Base-by-base conservation (phyloP, 129 eudicot genomes). In the Kitagawia praeruptora region DNA sequence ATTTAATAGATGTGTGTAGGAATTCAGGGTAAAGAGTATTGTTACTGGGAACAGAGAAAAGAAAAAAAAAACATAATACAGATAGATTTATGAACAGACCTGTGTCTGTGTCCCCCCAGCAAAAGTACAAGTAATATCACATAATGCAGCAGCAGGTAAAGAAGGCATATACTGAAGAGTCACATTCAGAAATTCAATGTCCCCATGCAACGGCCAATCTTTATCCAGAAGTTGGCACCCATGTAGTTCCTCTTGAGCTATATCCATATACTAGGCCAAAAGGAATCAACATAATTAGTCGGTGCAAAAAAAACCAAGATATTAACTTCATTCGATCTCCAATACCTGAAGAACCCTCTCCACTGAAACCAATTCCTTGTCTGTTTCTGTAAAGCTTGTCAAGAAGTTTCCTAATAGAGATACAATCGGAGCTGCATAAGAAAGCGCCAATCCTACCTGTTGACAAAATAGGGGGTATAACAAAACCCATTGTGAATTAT, bases 381-480 rank as follows among this genome's bases (percentile, higher is more conserved):
- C 98, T 8, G 98, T 95, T 77, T 95, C 98, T n/a, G 97, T 90
- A 82, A 92, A 92, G 81, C 98, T 95, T 28, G 97, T 85, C 81
- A 92, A 84, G 76, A 95, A 95, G 83, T 94, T 95, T 76, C 98
- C 97, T 75, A 95, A 73, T 71, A 92, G 83, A 28, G 98, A 90
- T 66, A 95, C 98, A 80, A 88, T 80, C 28, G 98, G 97, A 75
- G 97, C 87, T 77, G 98, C 97, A 72, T 95, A 95, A 34, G 98
- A 95, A 80, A 95, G 97, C 14, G 98, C 98, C 87, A 95, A 85
- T 48, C 98, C 98, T 27, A 95, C 97, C 98, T 95, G 89, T 79
- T 77, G 70, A 82, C 37, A 79, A 79, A 76, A 82, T 19, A 77
- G 44, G 48, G 48, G 41, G 19, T 19, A 58, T 70, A 28, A 51